Evolutionary conservation across 1,139 yeast species (phyloP), one percentile per base, ranked within the genome.

Genomic region (Pichia sp.): DNA sequence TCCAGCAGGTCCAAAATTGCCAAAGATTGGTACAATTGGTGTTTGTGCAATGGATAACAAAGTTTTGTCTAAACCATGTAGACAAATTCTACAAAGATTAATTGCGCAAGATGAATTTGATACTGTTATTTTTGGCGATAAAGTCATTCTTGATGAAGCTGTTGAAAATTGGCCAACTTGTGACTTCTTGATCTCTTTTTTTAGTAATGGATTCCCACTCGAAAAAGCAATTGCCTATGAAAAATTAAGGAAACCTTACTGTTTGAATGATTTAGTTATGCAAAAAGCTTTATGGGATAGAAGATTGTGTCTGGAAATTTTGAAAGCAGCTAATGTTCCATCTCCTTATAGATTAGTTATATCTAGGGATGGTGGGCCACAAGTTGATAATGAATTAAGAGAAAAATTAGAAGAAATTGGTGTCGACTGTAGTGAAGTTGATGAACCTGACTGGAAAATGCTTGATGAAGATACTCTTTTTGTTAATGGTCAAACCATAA

Each of bases 1-100:
- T 5, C 50, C 55, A 5, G 74, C 69, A 41, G 60, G 59, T 8
- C 76, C 79, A 3, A 70, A 72, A 47, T 57, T 80, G 38, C 89
- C 91, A 3, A 80, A 76, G 51, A 76, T 88, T 50, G 98, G 98
- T 28, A 88, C 87, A 53, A 87, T 93, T 54, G 99, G 99, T 35
- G 96, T 93, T 1, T 93, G 98, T 67, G 99, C 99, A 8, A 89
- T 93, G 97, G 98, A 93, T 62, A 81, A 91, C 42, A 93, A 93
- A 62, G 98, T 89, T 1, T 73, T 95, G 59, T 84, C 95, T 30
- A 93, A 93, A 63, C 98, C 99, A 2, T 91, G 97, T 60, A 72
- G 97, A 48, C 86, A 84, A 48, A 93, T 93, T 49, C 69, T 93
- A 53, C 89, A 86, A 61, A 69, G 96, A 39, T 68, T 93, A 56